Evolutionary conservation across 257 asterid genomes (phyloP).

Genomic region (Solanum verrucosum): DNA sequence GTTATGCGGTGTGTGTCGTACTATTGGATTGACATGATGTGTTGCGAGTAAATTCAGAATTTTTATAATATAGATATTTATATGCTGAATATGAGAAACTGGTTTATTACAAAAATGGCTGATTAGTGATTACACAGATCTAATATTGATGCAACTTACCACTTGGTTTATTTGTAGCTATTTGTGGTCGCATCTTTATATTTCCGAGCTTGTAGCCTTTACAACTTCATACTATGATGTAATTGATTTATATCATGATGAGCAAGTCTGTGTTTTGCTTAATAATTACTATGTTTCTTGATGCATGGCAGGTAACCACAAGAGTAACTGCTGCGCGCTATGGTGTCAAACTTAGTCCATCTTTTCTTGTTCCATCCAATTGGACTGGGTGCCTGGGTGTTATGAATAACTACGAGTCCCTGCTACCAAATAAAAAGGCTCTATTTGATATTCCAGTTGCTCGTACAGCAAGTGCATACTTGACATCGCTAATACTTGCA

Average conservation of each 20-base stretch:
- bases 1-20: not conserved
- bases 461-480: constrained; percentile 74
- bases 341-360: constrained; percentile 89
- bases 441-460: constrained; percentile 85
- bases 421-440: constrained; percentile 80
- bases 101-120: not conserved
- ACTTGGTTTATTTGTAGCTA: not conserved
- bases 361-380: constrained; percentile 82
- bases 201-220: not conserved
- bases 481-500: constrained; percentile 60
- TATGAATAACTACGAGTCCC: constrained; percentile 72
- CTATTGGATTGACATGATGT: not conserved
- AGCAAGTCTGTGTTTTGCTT: not conserved
- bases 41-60: not conserved
- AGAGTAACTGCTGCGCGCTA: constrained; percentile 67
- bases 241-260: not conserved
- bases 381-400: constrained; percentile 97
- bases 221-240: not conserved
- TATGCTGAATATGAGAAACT: not conserved
- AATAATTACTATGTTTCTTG: not conserved
- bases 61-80: not conserved
- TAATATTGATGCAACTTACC: not conserved
- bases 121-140: not conserved
- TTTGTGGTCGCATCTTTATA: not conserved
- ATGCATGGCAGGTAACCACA: constrained; percentile 52